Evolutionary conservation across 208 protist species (phyloP).

Genomic region (Blastocrithidia nonstop): DNA sequence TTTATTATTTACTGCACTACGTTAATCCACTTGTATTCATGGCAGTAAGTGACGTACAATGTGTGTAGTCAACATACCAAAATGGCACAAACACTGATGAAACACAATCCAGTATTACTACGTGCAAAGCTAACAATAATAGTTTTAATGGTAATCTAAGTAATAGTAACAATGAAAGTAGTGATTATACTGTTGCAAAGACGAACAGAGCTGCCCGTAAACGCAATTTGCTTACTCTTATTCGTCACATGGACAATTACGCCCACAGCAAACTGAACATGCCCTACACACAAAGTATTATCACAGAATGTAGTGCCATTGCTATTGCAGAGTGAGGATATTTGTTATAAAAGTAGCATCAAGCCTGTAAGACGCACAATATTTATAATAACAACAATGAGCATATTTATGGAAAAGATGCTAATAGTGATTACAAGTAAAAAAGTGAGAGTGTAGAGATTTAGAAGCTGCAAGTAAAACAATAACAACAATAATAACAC

Average conservation of each 20-base stretch:
- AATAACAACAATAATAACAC: background rate
- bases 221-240: slow-evolving; percentile 20
- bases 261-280: slow-evolving; percentile 15
- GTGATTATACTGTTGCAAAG: too few relatives aligned
- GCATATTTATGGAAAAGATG: background rate
- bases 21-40: slow-evolving; percentile 19
- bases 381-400: too few relatives aligned
- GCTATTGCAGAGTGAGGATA: too few relatives aligned
- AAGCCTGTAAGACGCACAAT: too few relatives aligned
- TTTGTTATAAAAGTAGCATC: too few relatives aligned
- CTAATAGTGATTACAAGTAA: slow-evolving; percentile 9
- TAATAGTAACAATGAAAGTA: slow-evolving; percentile 2
- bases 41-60: too few relatives aligned
- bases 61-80: too few relatives aligned
- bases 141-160: too few relatives aligned
- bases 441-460: background rate
- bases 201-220: slow-evolving; percentile 10
- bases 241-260: slow-evolving; percentile 25
- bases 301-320: too few relatives aligned
- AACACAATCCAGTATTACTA: slow-evolving; percentile 1
- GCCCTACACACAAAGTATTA: slow-evolving; percentile 10
- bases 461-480: background rate
- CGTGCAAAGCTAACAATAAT: background rate
- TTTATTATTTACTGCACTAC: slow-evolving; percentile 24
- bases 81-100: slow-evolving; percentile 9